Percentiles rank a stretch among this genome's conserved stretches.
Evolutionary conservation across 306 rosid genomes (phyloP).

Genomic region (Fragaria nilgerrensis): DNA sequence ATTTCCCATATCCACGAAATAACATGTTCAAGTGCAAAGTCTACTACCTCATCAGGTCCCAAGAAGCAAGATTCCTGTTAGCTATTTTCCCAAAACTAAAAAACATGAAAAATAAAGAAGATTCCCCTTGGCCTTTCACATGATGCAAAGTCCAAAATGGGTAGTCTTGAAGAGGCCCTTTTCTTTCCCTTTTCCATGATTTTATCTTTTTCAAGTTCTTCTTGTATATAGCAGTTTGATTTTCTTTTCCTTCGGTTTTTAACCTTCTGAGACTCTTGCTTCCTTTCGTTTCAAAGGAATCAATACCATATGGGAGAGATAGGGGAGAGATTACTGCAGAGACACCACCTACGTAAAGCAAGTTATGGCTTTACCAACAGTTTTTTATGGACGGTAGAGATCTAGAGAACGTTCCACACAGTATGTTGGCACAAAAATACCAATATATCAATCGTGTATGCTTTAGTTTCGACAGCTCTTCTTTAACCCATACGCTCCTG

Average conservation of each 20-base stretch:
- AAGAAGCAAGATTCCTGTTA: slow-evolving; percentile 15
- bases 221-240: slow-evolving; percentile 2
- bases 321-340: not conserved
- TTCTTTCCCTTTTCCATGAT: slow-evolving; percentile 32
- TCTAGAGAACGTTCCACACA: not conserved
- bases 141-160: slow-evolving; percentile 1
- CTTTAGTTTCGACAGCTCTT: not conserved
- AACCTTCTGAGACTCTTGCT: slow-evolving; percentile 8
- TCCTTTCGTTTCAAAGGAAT: slow-evolving; percentile 21
- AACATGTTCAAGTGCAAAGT: not conserved
- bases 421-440: not conserved
- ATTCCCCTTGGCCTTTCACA: slow-evolving; percentile 3
- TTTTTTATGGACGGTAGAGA: slow-evolving; percentile 26
- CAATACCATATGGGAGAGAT: slow-evolving; percentile 3
- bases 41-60: not conserved
- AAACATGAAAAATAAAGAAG: not conserved
- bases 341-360: not conserved
- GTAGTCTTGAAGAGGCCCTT: slow-evolving; percentile 2
- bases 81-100: not conserved
- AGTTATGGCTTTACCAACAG: slow-evolving; percentile 28
- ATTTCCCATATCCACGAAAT: not conserved
- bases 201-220: slow-evolving; percentile 10
- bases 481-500: not conserved
- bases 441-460: not conserved
- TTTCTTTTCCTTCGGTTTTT: slow-evolving; percentile 11